Evolutionary conservation across 2,329 filamentous ascomycete species (phyloP), one percentile per base, ranked within the genome.

Genomic region (Colletotrichum lentis): DNA sequence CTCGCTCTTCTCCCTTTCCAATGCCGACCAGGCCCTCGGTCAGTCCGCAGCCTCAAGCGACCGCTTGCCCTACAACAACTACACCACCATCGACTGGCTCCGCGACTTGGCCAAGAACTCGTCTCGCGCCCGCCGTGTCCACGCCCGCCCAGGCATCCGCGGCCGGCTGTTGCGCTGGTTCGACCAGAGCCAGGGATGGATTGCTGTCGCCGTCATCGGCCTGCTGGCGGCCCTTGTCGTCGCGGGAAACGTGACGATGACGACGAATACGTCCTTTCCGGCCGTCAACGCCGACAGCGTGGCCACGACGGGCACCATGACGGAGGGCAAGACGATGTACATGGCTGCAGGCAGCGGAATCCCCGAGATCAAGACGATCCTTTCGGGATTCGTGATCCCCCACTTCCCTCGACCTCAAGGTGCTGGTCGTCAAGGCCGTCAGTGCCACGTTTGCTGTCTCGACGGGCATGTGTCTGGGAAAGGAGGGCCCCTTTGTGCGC

Each of bases 41-140:
- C 62, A 62, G 46, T 37, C 62, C 0, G 55, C 55, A 1, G 24
- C 62, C 0, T 35, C 86, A 12, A 85, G 85, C 49, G 86, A 88
- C 73, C 77, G 85, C 59, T 74, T 88, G 22, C 83, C 85, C 0
- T 89, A 89, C 73, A 88, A 87, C 72, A 84, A 88, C 70, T 89
- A 89, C 71, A 85, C 83, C 8, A 87, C 86, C 1, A 88, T 88
- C 65, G 86, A 89, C 74, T 89, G 86, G 86, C 78, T 89, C 11
- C 86, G 87, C 74, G 85, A 87, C 71, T 74, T 89, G 64, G 84
- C 87, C 74, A 87, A 86, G 76, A 85, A 87, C 71, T 85, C n/a
- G 79, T 81, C 62, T 76, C 78, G 77, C 11, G 76, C 75, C 62
- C 64, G 53, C 37, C 37, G 49, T 14, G 31, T 69, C 7, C 54